These are phyloP conservation scores for Tetradesmus obliquus DNA, from an alignment of 139 green algal genomes.

Conservation along the genomic window DNA sequence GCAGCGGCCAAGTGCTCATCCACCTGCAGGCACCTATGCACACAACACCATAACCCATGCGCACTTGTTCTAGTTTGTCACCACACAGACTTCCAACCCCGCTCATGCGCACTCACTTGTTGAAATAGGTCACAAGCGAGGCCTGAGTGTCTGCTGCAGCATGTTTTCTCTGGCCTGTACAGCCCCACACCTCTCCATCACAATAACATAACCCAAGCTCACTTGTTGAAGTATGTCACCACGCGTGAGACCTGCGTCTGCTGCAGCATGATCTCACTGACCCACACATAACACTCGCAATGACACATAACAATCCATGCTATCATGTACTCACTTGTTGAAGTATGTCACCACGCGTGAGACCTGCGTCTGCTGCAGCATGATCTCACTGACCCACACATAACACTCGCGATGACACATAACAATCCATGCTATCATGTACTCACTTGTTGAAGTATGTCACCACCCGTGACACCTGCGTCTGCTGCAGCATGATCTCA, in stretches of 20 bases:
- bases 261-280: constrained; percentile 97
- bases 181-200: constrained; percentile 82
- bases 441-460: constrained; percentile 71
- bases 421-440: neutral
- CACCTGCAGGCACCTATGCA: neutral
- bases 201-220: neutral
- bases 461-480: constrained; percentile 74
- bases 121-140: constrained; percentile 78
- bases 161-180: constrained; percentile 88
- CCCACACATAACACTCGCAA: too few species aligned
- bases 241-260: constrained; percentile 77
- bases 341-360: constrained; percentile 80
- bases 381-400: constrained; percentile 93
- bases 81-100: constrained; percentile 45
- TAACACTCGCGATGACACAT: neutral
- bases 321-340: constrained; percentile 38
- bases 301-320: too few species aligned
- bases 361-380: constrained; percentile 89
- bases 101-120: constrained; percentile 2
- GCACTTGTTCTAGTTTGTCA: constrained; percentile 72
- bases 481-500: constrained; percentile 97
- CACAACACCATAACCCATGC: neutral
- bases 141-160: constrained; percentile 85
- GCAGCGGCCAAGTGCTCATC: constrained; percentile 15
- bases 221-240: constrained; percentile 74